Evolutionary conservation across 75 land plant species (phyloP).

Genomic region (Adiantum capillusveneris): DNA sequence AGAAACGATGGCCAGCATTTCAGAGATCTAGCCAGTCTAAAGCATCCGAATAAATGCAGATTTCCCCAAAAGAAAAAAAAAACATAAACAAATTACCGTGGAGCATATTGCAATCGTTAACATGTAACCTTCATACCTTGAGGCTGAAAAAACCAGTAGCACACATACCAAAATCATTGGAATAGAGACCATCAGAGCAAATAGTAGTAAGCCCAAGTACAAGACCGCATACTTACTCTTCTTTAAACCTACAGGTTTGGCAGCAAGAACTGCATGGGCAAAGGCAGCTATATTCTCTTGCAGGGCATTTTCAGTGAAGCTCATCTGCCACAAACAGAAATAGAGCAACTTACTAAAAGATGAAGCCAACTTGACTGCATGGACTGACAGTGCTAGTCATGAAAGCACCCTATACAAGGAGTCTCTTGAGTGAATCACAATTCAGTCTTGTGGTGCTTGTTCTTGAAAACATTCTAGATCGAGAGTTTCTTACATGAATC

Average conservation of each 20-base stretch:
- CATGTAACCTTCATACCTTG: conserved; percentile 81
- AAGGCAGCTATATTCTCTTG: conserved; percentile 82
- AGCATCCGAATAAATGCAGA: too few species aligned
- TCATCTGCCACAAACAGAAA: conserved; percentile 54
- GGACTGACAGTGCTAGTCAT: too few species aligned
- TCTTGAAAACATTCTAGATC: too few species aligned
- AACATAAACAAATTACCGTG: conserved; percentile 43
- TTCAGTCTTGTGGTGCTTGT: too few species aligned
- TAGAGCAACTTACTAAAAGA: not conserved
- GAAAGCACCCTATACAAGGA: too few species aligned
- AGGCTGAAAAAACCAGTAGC: conserved; percentile 42
- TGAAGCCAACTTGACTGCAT: not conserved
- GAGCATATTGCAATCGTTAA: conserved; percentile 60
- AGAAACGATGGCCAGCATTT: too few species aligned
- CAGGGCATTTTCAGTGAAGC: conserved; percentile 56
- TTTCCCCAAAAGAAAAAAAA: not conserved
- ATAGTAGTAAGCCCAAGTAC: not conserved
- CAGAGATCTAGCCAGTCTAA: too few species aligned
- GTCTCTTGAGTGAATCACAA: too few species aligned
- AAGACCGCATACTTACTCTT: conserved; percentile 62
- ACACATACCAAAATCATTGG: not conserved
- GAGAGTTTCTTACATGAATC: not conserved
- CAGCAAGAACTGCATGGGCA: conserved; percentile 74
- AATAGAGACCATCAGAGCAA: not conserved
- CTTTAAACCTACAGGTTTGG: conserved; percentile 88